Evolutionary conservation across 2,329 filamentous ascomycete species (phyloP).

Genomic region (Camptophora hylomeconis): DNA sequence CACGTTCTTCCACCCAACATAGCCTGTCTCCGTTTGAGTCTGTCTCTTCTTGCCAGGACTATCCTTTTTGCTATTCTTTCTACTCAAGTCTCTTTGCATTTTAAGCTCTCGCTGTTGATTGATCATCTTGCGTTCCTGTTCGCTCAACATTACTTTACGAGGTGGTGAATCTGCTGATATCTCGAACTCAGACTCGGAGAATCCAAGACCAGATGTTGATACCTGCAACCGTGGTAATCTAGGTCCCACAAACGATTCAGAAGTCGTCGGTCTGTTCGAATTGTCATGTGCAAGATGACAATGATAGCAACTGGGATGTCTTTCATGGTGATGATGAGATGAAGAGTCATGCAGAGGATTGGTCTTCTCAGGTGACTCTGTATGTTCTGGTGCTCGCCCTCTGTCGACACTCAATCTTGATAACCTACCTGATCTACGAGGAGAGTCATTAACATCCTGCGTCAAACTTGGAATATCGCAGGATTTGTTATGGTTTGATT

Average conservation of each 20-base stretch:
- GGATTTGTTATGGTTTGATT: not conserved
- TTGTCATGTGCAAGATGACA: conserved; percentile 10
- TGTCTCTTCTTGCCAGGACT: no score
- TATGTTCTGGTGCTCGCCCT: no score
- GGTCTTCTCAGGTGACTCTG: no score
- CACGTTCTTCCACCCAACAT: no score
- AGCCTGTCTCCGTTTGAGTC: no score
- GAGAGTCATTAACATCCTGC: conserved; percentile 13
- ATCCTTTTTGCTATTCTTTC: no score
- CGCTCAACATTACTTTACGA: conserved; percentile 18
- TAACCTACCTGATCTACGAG: no score
- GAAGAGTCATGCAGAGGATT: no score
- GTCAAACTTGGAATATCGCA: conserved; percentile 7
- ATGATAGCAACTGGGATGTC: conserved; percentile 13
- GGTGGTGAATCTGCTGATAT: conserved; percentile 15
- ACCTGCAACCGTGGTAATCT: conserved; percentile 17
- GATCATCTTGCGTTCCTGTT: conserved; percentile 17
- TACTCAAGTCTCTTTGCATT: no score
- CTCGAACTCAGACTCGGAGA: conserved; percentile 18
- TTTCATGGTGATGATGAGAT: conserved; percentile 12
- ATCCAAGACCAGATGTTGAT: conserved; percentile 17
- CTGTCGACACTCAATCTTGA: no score
- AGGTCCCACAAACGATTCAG: conserved; percentile 7
- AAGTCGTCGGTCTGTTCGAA: conserved; percentile 2
- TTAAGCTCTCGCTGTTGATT: conserved; percentile 15